Percentiles rank a stretch among this genome's conserved stretches.
Evolutionary conservation across 179 eudicot species (phyloP).

Genomic region (Heliamphora pulchella): DNA sequence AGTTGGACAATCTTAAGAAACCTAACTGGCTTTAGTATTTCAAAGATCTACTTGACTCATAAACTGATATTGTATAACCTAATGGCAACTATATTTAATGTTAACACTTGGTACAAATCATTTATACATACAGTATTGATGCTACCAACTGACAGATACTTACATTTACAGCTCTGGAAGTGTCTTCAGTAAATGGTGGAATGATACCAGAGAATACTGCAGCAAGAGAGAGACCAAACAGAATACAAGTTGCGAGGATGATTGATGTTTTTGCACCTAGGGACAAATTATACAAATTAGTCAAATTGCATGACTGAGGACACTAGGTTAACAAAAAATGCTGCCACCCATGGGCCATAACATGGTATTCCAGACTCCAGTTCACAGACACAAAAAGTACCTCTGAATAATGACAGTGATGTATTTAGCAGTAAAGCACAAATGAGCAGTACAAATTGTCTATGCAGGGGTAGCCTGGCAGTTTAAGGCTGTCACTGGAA

Average conservation of each 20-base stretch:
- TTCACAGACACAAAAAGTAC: neutral
- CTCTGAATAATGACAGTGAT: too few species aligned
- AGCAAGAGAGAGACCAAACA: constrained; percentile 65
- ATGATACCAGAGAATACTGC: constrained; percentile 47
- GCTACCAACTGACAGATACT: constrained; percentile 22
- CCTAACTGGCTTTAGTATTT: neutral
- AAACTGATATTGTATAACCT: neutral
- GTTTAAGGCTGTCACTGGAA: too few species aligned
- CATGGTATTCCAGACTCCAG: neutral
- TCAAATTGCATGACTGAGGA: neutral
- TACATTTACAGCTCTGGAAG: constrained; percentile 84
- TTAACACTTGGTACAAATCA: neutral
- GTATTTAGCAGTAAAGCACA: too few species aligned
- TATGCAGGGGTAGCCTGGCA: too few species aligned
- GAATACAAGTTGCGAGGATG: constrained; percentile 36
- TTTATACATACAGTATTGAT: neutral
- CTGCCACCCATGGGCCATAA: neutral
- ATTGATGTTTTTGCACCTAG: constrained; percentile 66
- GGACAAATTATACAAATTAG: constrained; percentile 10
- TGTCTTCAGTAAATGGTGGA: constrained; percentile 75
- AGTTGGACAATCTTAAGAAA: constrained; percentile 3
- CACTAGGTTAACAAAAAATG: too few species aligned
- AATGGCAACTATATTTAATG: constrained; percentile 1
- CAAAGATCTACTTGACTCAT: neutral
- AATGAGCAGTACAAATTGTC: too few species aligned